Evolutionary conservation across 345 rosid genomes (phyloP), one percentile per base, ranked within the genome.

Genomic region (Pistacia integerrima): DNA sequence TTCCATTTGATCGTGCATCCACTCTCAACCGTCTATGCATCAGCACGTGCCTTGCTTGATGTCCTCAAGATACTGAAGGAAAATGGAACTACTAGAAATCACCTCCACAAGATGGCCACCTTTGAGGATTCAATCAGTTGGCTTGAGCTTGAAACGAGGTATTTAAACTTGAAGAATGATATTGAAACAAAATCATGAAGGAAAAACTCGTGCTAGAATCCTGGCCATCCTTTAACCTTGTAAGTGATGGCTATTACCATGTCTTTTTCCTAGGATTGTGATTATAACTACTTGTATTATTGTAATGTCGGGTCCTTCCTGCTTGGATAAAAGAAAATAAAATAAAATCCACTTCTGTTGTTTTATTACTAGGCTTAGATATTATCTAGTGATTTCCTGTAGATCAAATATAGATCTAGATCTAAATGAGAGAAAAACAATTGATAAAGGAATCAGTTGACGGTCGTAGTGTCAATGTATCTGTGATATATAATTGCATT

Each of bases 111-210:
- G 74, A 80, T 87, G 86, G 81, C 82, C 75, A 75, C 86, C 25
- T 87, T 88, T 28, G 77, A 84, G 63, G 88, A 65, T 89, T 87
- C 48, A 82, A 87, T 55, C 74, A 78, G 72, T 38, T 88, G 85
- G 89, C 81, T 79, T 56, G 83, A 85, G 69, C 85, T 88, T 7
- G 86, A 88, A 69, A 78, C 79, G 4, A 77, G 78, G 64, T 88
- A 78, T 51, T 74, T 79, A 25, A 69, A 66, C 2, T 38, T 59
- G 17, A 81, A 25, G 74, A 48, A 25, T 14, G 2, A 33, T 11
- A 57, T 62, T 6, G 72, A 22, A 8, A 68, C 61, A 46, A 76
- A 79, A 62, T 82, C 77, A 22, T n/a, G 77, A 22, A 35, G 20
- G 60, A 5, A 46, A n/a, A 30, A 30, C 33, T 30, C 33, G 33